phyloP scores from a whole-genome alignment of 2,329 filamentous ascomycete genomes.

The Colletotrichum sp. region DNA sequence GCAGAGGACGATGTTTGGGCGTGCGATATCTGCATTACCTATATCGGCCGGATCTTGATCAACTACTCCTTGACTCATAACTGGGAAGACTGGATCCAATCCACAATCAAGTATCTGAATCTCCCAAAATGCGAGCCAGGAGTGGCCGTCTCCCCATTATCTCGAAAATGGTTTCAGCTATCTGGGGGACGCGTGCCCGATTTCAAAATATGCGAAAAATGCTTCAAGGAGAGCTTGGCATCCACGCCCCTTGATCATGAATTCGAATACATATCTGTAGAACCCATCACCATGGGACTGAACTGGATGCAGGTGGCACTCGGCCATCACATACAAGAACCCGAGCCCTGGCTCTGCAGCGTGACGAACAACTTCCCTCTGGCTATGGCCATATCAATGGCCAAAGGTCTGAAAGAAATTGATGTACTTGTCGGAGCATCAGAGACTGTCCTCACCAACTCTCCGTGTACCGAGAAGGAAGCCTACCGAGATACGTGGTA shows the following conservation, averaged over 20 bases:
- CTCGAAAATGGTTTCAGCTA: slow-evolving; percentile 30
- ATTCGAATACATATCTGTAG: slow-evolving; percentile 18
- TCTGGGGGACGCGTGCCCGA: slow-evolving; percentile 25
- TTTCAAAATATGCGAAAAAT: slow-evolving; percentile 36
- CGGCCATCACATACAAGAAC: background rate
- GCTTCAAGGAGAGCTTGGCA: slow-evolving; percentile 37
- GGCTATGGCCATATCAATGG: slow-evolving; percentile 27
- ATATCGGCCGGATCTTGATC: slow-evolving; percentile 23
- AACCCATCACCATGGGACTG: background rate
- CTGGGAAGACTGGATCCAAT: slow-evolving; percentile 34
- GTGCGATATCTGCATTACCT: slow-evolving; percentile 34
- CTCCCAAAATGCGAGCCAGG: slow-evolving; percentile 32
- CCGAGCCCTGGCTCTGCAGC: background rate
- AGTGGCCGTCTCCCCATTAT: slow-evolving; percentile 24
- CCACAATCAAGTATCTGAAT: slow-evolving; percentile 23
- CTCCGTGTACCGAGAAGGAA: slow-evolving; percentile 31
- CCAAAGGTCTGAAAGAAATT: slow-evolving; percentile 29
- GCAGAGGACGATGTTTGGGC: slow-evolving; percentile 30
- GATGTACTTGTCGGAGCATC: slow-evolving; percentile 30
- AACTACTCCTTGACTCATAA: slow-evolving; percentile 16
- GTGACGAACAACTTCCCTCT: slow-evolving; percentile 13
- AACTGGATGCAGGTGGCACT: slow-evolving; percentile 5
- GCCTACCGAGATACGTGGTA: slow-evolving; percentile 38
- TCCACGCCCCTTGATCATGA: slow-evolving; percentile 30
- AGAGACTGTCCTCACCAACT: slow-evolving; percentile 22